Base-by-base conservation (phyloP, 2,329 filamentous ascomycete species). In the Dendrostoma leiphaemia region DNA sequence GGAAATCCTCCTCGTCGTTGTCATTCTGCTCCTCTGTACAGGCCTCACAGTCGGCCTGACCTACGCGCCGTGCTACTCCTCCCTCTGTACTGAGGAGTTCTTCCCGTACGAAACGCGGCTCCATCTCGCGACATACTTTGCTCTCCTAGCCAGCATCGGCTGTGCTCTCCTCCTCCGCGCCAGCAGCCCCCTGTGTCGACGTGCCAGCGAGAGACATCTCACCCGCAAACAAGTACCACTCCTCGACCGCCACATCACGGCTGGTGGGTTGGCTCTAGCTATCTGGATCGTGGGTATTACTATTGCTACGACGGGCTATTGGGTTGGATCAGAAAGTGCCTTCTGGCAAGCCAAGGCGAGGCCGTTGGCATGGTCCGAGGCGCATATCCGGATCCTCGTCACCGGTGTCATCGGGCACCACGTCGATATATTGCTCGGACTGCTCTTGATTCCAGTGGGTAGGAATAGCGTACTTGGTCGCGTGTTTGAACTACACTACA, bases 401-500 rank as follows among this genome's bases (percentile, higher is more conserved):
- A 56, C 59, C 6, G 59, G 57, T 2, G 37, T 60, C 1, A 54
- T 56, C 2, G 57, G 57, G 1, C 59, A 60, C 32, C 58, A 58
- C 9, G 57, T 57, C 21, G 59, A 59, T 28, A 52, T 59, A 3
- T 37, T 59, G 1, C 44, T 60, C 1, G 59, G 59, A 3, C 38
- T 60, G 0, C 37, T 58, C n/a, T 38, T 60, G 2, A 58, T 60
- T 6, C 59, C 59, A 0, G 49, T 59, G 4, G 55, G 54, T 0
- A 48, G 59, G 26, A 58, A 60, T 19, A 58, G 51, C 17, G 17
- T 60, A 12, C 38, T 60, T n/a, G 57, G 49, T 3, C 51, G 44
- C 6, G 57, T 43, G 2, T 59, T 60, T 6, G 34, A 41, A 2
- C 31, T 60, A 1, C 59, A 60, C 29, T 49, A 59, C n/a, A 59